Base-by-base conservation (phyloP, 495 filamentous ascomycete species). In the Evernia prunastri region DNA sequence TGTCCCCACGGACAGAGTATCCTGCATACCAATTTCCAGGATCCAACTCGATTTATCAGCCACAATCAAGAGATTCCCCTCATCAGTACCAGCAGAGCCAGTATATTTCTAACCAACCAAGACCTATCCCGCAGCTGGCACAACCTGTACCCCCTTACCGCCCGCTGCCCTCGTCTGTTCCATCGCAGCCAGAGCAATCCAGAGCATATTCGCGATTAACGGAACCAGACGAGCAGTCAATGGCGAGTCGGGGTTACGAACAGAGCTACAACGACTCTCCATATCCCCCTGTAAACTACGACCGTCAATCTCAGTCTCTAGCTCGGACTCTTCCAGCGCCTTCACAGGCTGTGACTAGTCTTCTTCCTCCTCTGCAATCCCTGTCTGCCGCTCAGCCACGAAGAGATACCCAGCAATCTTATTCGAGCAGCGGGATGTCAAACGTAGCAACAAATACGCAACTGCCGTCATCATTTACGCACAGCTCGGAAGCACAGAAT, bases 291-390 rank as follows among this genome's bases (percentile, higher is more conserved):
- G 18, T 36, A 10, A 63, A 27, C 11, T 57, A 69, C n/a, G 60
- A 69, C 18, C 40, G 51, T 40, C 61, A 53, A 27, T 33, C 25
- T 35, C 64, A 64, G 35, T 42, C 56, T 47, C 54, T 63, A 27
- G 45, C 40, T 60, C 47, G 60, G 25, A 63, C 61, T 6, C 47
- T 70, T 40, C 63, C 65, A 25, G 49, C 58, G 43, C 64, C 64
- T 58, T 45, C 64, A 10, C 59, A 66, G 12, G n/a, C n/a, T 59
- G 13, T 59, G 1, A 49, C 42, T 45, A 61, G 61, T 31, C 37
- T 68, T 23, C 64, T 69, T 39, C 67, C 67, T 33, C 67, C 67
- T 17, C 49, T 69, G 20, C 61, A 69, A 23, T 63, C 63, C 33
- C 8, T 66, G 35, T 36, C 60, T 25, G 60, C 64, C 2, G 39